Base-by-base conservation (phyloP, 2,329 filamentous ascomycete genomes). In the Trichoderma sp. region DNA sequence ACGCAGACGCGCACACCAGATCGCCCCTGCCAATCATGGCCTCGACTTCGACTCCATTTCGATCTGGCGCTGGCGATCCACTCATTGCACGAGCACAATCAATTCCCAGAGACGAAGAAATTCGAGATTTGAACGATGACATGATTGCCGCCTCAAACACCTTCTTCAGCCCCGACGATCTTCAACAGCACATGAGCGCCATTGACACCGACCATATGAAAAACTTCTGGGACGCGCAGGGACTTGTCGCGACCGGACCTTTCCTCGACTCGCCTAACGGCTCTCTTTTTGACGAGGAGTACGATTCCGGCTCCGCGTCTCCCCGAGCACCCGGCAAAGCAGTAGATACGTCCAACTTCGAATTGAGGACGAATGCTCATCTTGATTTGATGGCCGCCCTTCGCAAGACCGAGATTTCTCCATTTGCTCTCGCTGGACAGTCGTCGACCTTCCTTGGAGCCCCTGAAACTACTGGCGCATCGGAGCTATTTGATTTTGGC, bases 241-340 rank as follows among this genome's bases (percentile, higher is more conserved):
- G 81, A 50, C 76, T 81, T 53, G 75, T 81, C 20, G 75, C 78
- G 17, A 39, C 78, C 23, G 81, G 80, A 17, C 81, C 82, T n/a
- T 82, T 82, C 59, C 82, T 81, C 65, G 81, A 82, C 73, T 84
- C 82, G 47, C 81, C 82, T 59, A 80, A 79, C 78, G 82, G 79
- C 66, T 83, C 81, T 12, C 85, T 83, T 65, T 82, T 82, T 71
- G 86, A 87, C 75, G 86, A 85, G 3, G 85, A 85, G 4, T 87
- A 85, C 65, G 85, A 87, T 73, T 87, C 86, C 9, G 84, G 57
- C 57, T n/a, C 84, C 13, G 82, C 82, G 50, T 86, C 80, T 32
- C 77, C 84, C 36, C 86, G 86, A 76, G 81, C 83, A 70, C 82
- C 85, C 43, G 77, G 81, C 71, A 82, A 81, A 47, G 75, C 81